A percentile compares a stretch with the other conserved stretches of the same genome.
Evolutionary conservation across 495 filamentous ascomycete species (phyloP).

Genomic region (Lasiosphaeria hispida): DNA sequence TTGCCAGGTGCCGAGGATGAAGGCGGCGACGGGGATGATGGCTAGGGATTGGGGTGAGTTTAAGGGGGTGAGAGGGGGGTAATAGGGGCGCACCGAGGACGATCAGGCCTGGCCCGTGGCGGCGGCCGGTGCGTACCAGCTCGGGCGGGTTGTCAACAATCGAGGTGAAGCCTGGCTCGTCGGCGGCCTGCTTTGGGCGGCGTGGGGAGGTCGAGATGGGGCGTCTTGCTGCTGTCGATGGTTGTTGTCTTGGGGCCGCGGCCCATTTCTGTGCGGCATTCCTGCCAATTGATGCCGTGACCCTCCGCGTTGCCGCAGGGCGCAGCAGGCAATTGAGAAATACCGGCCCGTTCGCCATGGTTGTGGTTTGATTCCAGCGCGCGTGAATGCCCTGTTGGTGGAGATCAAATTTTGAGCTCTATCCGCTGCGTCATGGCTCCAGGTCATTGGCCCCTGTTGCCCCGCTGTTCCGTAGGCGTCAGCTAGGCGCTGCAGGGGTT

Average conservation of each 20-base stretch:
- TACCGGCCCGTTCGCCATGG: slow-evolving; percentile 13
- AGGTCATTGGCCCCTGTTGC: slow-evolving; percentile 15
- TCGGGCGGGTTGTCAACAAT: slow-evolving; percentile 81
- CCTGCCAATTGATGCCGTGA: background rate
- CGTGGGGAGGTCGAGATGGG: slow-evolving; percentile 32
- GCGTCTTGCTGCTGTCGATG: background rate
- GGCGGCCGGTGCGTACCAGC: slow-evolving; percentile 66
- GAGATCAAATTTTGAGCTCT: slow-evolving; percentile 7
- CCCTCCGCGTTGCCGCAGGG: slow-evolving; percentile 1
- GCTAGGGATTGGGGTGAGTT: slow-evolving; percentile 45
- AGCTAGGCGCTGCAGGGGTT: too few relatives aligned
- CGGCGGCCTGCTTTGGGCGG: slow-evolving; percentile 45
- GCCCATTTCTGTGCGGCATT: background rate
- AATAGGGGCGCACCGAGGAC: slow-evolving; percentile 58
- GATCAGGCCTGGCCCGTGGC: slow-evolving; percentile 79
- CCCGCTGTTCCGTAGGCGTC: slow-evolving; percentile 3
- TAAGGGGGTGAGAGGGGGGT: background rate
- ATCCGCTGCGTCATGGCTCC: slow-evolving; percentile 8
- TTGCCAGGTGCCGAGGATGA: slow-evolving; percentile 90
- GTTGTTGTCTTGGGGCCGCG: background rate
- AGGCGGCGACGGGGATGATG: slow-evolving; percentile 86
- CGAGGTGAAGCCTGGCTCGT: slow-evolving; percentile 71
- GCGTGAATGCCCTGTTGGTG: background rate
- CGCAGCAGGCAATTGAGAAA: slow-evolving; percentile 17
- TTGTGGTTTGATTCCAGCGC: background rate